These are phyloP conservation scores for Aspergillus olivimuriae DNA, from an alignment of 495 filamentous ascomycete genomes.

Conservation along the genomic window DNA sequence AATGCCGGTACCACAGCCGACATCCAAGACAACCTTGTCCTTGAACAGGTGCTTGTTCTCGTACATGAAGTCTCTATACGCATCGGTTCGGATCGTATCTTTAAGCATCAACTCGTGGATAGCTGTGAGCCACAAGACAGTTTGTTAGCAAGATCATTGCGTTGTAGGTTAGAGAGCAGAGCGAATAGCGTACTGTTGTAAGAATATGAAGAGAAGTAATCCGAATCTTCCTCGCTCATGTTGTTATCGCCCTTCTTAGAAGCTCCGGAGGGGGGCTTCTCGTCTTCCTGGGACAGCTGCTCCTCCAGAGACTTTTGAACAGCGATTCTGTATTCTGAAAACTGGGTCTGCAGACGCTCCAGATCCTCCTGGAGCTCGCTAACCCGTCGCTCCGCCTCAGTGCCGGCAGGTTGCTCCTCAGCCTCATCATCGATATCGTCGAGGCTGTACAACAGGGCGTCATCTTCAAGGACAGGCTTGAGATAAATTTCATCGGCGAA, in stretches of 20 bases:
- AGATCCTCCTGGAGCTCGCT: slow-evolving; percentile 64
- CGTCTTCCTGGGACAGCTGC: slow-evolving; percentile 51
- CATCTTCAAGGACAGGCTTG: slow-evolving; percentile 82
- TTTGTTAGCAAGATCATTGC: slow-evolving; percentile 11
- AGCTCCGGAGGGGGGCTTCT: slow-evolving; percentile 23
- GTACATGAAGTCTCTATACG: slow-evolving; percentile 66
- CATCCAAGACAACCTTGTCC: slow-evolving; percentile 85
- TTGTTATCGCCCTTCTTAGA: slow-evolving; percentile 15
- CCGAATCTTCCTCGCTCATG: slow-evolving; percentile 40
- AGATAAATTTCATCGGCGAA: slow-evolving; percentile 72
- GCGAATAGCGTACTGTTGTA: slow-evolving; percentile 53
- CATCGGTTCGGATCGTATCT: slow-evolving; percentile 58
- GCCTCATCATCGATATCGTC: slow-evolving; percentile 58
- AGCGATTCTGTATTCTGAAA: slow-evolving; percentile 61
- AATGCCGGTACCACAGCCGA: slow-evolving; percentile 89
- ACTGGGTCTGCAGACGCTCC: slow-evolving; percentile 56
- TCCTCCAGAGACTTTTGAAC: slow-evolving; percentile 68
- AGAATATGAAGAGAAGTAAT: slow-evolving; percentile 80
- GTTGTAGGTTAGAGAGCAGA: background rate
- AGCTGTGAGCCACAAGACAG: slow-evolving; percentile 37
- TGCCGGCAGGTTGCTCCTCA: slow-evolving; percentile 16
- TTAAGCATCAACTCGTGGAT: slow-evolving; percentile 95
- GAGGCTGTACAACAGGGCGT: slow-evolving; percentile 75
- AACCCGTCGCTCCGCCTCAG: slow-evolving; percentile 49
- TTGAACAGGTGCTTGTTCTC: slow-evolving; percentile 86